Percentiles rank a stretch among this genome's conserved stretches.
Conservation (phyloP, 148 eudicot genomes). For the Rhododendron kiyosumense region DNA sequence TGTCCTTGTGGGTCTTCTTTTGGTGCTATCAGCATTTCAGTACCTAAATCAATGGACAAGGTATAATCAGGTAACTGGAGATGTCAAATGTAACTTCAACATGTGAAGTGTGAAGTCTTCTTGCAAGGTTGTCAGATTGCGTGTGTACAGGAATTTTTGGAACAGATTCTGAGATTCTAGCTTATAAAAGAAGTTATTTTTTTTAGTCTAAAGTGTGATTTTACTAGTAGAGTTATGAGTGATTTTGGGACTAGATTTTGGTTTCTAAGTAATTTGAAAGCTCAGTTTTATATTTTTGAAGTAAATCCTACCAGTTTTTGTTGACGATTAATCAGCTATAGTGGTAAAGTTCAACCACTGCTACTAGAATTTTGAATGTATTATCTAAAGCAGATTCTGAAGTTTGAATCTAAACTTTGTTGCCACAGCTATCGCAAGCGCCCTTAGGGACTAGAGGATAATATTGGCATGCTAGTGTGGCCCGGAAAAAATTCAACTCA, state of each 20-base stretch:
- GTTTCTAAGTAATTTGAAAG: background rate
- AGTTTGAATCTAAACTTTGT: background rate
- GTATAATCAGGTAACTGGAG: constrained; percentile 81
- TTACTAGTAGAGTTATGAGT: background rate
- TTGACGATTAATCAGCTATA: background rate
- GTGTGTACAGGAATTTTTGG: background rate
- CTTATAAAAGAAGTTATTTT: background rate
- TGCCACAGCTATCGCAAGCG: background rate
- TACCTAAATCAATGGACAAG: constrained; percentile 95
- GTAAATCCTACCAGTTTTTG: background rate
- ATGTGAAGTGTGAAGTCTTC: background rate
- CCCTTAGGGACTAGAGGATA: background rate
- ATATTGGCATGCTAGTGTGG: background rate
- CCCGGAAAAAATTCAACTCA: background rate
- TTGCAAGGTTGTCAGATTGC: background rate
- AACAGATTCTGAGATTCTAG: background rate
- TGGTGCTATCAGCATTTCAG: constrained; percentile 83
- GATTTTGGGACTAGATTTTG: background rate
- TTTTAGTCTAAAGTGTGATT: background rate
- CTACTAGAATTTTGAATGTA: background rate
- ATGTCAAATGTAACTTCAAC: constrained; percentile 7
- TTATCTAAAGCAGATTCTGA: background rate
- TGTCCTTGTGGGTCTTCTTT: constrained; percentile 87
- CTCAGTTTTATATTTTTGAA: background rate
- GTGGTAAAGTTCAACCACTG: background rate